These are phyloP conservation scores for Apiosordaria backusii DNA, from an alignment of 495 filamentous ascomycete species.

Conservation along the genomic window DNA sequence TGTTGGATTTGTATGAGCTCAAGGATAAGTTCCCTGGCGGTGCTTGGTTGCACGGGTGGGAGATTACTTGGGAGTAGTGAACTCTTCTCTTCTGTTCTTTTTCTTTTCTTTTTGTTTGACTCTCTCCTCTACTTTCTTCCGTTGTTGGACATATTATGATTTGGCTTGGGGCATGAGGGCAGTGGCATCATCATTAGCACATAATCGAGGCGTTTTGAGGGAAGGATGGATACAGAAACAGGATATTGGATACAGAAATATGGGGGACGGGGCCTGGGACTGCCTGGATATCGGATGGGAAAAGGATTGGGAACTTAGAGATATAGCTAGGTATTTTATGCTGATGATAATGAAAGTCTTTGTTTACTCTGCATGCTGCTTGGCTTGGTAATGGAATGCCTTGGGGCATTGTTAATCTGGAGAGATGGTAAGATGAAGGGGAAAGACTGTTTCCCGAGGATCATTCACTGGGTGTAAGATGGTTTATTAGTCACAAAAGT, in stretches of 20 bases:
- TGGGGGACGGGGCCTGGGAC: too few species aligned
- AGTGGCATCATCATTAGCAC: neutral
- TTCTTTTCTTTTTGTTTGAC: neutral
- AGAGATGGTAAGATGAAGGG: neutral
- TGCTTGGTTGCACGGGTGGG: slow-evolving; percentile 25
- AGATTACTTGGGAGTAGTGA: slow-evolving; percentile 22
- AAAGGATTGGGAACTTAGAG: neutral
- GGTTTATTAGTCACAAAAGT: too few species aligned
- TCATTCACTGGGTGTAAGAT: neutral
- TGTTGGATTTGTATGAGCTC: slow-evolving; percentile 18
- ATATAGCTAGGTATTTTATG: neutral
- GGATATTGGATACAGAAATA: neutral
- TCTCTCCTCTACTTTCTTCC: neutral
- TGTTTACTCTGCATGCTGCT: neutral
- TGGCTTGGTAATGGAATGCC: neutral
- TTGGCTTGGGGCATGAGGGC: neutral
- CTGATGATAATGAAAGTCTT: neutral
- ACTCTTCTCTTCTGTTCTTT: neutral
- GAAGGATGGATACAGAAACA: too few species aligned
- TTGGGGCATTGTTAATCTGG: too few species aligned
- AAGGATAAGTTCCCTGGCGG: slow-evolving; percentile 18
- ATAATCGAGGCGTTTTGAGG: neutral
- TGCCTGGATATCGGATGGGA: neutral
- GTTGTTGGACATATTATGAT: neutral
- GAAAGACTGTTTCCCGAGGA: neutral